These are phyloP conservation scores for Penicillium crystallinum DNA, from an alignment of 495 filamentous ascomycete species.

Conservation along the genomic window DNA sequence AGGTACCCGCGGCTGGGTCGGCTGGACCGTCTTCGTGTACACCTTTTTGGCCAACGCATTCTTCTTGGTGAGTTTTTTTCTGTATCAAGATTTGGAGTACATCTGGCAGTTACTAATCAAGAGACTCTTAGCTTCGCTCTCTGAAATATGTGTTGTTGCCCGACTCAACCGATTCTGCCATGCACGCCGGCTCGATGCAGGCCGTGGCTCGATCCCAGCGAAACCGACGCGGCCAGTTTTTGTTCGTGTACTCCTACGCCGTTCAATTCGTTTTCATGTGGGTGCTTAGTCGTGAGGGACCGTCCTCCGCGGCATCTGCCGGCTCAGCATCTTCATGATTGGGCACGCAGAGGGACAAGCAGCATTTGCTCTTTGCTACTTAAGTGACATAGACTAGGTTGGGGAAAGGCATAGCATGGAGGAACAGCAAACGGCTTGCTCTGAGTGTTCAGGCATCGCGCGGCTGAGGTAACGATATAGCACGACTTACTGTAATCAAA, in stretches of 20 bases:
- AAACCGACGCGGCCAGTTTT: conserved; percentile 86
- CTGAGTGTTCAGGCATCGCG: conserved; percentile 4
- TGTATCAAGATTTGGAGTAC: background rate
- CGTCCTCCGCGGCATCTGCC: conserved; percentile 16
- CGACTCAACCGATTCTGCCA: conserved; percentile 62
- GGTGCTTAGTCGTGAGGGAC: conserved; percentile 64
- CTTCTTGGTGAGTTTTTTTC: conserved; percentile 65
- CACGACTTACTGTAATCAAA: conserved; percentile 33
- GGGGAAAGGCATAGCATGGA: conserved; percentile 4
- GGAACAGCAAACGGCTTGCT: conserved; percentile 1
- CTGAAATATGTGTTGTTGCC: conserved; percentile 94
- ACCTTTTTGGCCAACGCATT: conserved; percentile 92
- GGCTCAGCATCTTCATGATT: conserved; percentile 27
- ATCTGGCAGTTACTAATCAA: conserved; percentile 14
- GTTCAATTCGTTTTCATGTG: conserved; percentile 96
- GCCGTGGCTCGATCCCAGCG: conserved; percentile 78
- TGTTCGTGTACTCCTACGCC: conserved; percentile 91
- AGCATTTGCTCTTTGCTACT: conserved; percentile 13
- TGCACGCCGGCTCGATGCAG: conserved; percentile 62
- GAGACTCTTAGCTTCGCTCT: conserved; percentile 72
- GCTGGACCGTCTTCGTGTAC: conserved; percentile 85
- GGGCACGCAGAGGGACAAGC: background rate
- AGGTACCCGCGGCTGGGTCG: conserved; percentile 79
- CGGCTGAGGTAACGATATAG: conserved; percentile 23
- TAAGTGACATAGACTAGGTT: conserved; percentile 25